A percentile compares a stretch with the other conserved stretches of the same genome.
Evolutionary conservation across 345 rosid genomes (phyloP).

Genomic region (Salix dunnii): DNA sequence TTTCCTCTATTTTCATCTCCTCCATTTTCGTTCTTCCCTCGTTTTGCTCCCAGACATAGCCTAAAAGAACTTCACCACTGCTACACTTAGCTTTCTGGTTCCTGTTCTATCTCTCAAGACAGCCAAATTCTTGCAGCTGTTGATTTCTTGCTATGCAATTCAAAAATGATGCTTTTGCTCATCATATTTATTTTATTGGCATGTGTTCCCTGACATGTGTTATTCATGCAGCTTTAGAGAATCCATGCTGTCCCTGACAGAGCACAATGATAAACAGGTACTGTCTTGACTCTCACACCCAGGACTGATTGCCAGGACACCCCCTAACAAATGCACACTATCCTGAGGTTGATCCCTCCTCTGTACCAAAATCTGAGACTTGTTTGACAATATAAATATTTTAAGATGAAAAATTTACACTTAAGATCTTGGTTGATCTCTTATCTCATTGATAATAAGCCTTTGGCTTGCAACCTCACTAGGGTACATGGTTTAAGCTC

Average conservation of each 20-base stretch:
- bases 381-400: background rate
- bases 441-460: too few relatives aligned
- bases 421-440: background rate
- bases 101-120: background rate
- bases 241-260: slow-evolving; percentile 86
- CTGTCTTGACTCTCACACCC: background rate
- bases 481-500: background rate
- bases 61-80: background rate
- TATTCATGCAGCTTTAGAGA: slow-evolving; percentile 72
- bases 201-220: slow-evolving; percentile 3
- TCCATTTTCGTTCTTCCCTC: background rate
- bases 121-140: background rate
- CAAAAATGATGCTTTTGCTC: background rate
- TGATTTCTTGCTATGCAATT: background rate
- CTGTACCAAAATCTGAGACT: background rate
- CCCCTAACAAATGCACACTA: too few relatives aligned
- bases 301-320: too few relatives aligned
- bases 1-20: background rate
- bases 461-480: background rate
- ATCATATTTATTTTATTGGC: background rate
- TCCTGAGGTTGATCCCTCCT: background rate
- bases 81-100: background rate
- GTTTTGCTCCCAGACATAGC: background rate
- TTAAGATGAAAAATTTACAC: background rate
- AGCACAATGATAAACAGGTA: slow-evolving; percentile 93